A percentile compares a stretch with the other conserved stretches of the same genome.
phyloP scores from a whole-genome alignment of 352 stramenopile genomes.

The Phytopythium helicoides region DNA sequence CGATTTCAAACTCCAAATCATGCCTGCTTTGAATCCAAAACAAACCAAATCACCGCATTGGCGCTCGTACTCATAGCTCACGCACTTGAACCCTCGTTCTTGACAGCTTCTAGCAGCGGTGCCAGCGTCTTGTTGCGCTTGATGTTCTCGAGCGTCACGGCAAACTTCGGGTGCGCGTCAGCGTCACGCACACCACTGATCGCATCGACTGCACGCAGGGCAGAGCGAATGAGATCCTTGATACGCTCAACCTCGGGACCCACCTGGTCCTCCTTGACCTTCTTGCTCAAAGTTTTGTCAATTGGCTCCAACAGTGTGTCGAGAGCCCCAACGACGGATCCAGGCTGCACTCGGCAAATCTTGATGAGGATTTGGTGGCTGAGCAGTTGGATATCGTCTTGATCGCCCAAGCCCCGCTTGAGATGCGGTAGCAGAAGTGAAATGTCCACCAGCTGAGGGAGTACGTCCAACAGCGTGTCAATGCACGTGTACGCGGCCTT shows the following conservation, averaged over 20 bases:
- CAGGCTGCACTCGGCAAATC: constrained; percentile 84
- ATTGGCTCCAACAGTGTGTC: constrained; percentile 91
- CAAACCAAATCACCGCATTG: background rate
- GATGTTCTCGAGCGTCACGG: constrained; percentile 51
- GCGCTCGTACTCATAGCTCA: constrained; percentile 9
- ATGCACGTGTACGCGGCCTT: constrained; percentile 94
- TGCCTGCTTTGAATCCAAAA: background rate
- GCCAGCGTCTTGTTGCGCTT: constrained; percentile 70
- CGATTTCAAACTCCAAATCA: constrained; percentile 3
- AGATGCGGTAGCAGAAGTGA: constrained; percentile 93
- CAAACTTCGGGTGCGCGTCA: constrained; percentile 73
- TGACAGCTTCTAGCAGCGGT: constrained; percentile 61
- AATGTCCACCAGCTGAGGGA: constrained; percentile 92
- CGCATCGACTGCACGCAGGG: constrained; percentile 85
- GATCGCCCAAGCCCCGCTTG: constrained; percentile 87
- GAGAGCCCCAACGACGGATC: constrained; percentile 80
- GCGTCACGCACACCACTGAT: constrained; percentile 69
- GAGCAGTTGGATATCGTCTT: constrained; percentile 97
- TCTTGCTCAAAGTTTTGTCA: constrained; percentile 96
- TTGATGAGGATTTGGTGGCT: constrained; percentile 97
- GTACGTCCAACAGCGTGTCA: constrained; percentile 94
- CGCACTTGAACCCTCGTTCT: constrained; percentile 41
- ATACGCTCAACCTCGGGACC: constrained; percentile 95
- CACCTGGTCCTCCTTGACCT: constrained; percentile 93
- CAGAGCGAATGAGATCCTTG: constrained; percentile 96